A percentile compares a stretch with the other conserved stretches of the same genome.
Evolutionary conservation across 257 asterid species (phyloP).

Genomic region (Solanum chaucha): DNA sequence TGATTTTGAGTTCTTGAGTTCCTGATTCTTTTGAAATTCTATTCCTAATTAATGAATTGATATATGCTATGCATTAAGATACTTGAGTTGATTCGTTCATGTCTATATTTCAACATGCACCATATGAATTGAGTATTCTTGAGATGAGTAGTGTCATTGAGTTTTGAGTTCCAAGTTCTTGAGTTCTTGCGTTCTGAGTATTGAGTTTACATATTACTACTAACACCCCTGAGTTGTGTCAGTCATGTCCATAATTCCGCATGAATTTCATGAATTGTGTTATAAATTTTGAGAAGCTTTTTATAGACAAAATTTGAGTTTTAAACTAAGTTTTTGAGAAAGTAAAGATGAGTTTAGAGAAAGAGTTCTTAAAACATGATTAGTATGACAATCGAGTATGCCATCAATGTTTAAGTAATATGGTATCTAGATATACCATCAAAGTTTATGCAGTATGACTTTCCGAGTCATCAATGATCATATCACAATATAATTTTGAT

Average conservation of each 20-base stretch:
- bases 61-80: too few relatives aligned
- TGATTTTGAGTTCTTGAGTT: too few relatives aligned
- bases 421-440: background rate
- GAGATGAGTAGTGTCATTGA: background rate
- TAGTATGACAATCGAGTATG: background rate
- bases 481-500: background rate
- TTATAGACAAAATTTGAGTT: background rate
- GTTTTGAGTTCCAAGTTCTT: background rate
- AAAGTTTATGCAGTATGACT: too few relatives aligned
- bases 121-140: background rate
- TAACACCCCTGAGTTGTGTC: background rate
- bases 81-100: background rate
- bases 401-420: background rate
- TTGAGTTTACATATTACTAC: too few relatives aligned
- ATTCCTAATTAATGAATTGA: too few relatives aligned
- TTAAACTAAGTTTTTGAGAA: background rate
- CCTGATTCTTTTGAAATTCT: too few relatives aligned
- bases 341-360: background rate
- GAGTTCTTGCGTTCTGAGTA: background rate
- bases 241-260: background rate
- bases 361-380: background rate
- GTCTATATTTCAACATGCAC: background rate
- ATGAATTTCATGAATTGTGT: background rate
- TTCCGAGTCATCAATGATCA: background rate
- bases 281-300: too few relatives aligned